A percentile compares a stretch with the other conserved stretches of the same genome.
Conservation (phyloP, 768 basidiomycete species). For the Termitomyces sp. region DNA sequence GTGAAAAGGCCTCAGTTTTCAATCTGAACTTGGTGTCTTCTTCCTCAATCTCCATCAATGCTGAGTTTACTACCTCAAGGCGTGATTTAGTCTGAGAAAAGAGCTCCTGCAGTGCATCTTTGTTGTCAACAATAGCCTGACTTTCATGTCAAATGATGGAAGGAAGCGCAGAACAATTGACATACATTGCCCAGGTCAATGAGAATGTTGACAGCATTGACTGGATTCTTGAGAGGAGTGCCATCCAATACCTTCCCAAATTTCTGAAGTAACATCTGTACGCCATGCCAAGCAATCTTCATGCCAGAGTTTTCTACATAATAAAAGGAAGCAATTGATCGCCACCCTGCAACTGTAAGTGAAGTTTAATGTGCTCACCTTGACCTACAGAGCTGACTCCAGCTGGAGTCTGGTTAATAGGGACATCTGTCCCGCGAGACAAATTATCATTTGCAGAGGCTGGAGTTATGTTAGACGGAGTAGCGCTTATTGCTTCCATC, state of each 20-base stretch:
- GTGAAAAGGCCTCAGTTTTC: not conserved
- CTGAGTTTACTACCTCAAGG: not conserved
- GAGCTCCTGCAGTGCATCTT: not conserved
- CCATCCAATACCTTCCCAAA: not conserved
- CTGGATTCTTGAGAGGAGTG: not conserved
- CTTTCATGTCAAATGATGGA: not conserved
- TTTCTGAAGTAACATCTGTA: not conserved
- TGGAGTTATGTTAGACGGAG: not conserved
- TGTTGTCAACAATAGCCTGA: not conserved
- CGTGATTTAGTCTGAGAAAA: not conserved
- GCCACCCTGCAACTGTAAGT: not conserved
- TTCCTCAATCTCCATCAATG: not conserved
- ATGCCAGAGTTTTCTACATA: not conserved
- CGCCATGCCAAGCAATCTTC: not conserved
- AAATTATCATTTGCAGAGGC: not conserved
- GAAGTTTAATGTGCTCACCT: not conserved
- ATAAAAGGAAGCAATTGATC: not conserved
- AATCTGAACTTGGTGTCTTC: not conserved
- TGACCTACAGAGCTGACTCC: not conserved
- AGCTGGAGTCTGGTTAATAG: not conserved
- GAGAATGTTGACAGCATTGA: not conserved
- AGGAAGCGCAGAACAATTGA: not conserved
- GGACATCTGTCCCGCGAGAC: not conserved
- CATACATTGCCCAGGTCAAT: not conserved
- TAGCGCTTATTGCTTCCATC: not conserved